phyloP scores from a whole-genome alignment of 2,329 filamentous ascomycete genomes.

The Neurospora sp. region DNA sequence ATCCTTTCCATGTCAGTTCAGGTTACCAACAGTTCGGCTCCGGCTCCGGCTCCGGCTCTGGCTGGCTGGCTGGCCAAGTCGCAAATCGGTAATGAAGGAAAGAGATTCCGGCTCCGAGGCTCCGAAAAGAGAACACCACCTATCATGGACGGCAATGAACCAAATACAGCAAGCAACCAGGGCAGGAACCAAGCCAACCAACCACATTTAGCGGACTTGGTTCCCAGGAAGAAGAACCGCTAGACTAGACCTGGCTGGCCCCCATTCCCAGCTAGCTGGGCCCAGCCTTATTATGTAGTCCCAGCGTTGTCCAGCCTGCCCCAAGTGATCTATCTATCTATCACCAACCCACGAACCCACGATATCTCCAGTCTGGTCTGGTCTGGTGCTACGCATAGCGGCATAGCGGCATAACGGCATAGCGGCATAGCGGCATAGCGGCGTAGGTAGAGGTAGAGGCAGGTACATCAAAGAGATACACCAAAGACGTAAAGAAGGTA shows the following conservation, averaged over 20 bases:
- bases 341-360: not conserved
- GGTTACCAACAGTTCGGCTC: not conserved
- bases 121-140: not conserved
- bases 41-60: too few species aligned
- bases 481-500: not conserved
- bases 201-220: too few species aligned
- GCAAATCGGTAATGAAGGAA: not conserved
- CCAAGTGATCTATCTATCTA: not conserved
- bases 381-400: not conserved
- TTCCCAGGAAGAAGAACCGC: too few species aligned
- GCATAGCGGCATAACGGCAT: not conserved
- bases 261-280: not conserved
- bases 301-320: not conserved
- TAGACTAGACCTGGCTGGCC: not conserved
- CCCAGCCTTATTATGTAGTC: too few species aligned
- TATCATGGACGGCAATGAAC: too few species aligned
- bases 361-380: not conserved
- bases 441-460: not conserved
- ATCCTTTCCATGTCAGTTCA: not conserved
- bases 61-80: too few species aligned
- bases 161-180: too few species aligned
- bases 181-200: not conserved
- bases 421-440: too few species aligned
- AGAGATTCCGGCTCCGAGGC: not conserved
- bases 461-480: not conserved